Conservation (phyloP, 2,329 filamentous ascomycete species). For the Xenosphaeropsis pyriputrescens region DNA sequence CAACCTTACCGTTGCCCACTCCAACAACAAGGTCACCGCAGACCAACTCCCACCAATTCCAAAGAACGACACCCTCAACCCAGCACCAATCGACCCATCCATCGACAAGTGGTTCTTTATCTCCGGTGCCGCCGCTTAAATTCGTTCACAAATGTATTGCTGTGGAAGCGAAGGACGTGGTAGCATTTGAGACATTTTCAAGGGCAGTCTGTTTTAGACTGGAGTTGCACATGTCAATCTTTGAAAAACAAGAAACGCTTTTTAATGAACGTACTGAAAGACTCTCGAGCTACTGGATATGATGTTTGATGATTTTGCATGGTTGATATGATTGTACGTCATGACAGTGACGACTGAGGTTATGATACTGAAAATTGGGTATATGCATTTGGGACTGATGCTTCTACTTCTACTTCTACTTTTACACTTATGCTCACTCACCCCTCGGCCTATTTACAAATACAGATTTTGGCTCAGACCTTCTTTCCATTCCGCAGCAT, state of each 20-base stretch:
- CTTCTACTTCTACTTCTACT: no score
- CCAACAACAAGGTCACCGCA: slow-evolving; percentile 54
- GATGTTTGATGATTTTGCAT: no score
- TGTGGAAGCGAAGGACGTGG: neutral
- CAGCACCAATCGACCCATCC: slow-evolving; percentile 84
- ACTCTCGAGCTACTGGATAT: neutral
- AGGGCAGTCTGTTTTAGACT: neutral
- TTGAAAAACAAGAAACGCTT: neutral
- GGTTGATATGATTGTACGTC: no score
- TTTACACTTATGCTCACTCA: no score
- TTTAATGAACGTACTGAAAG: neutral
- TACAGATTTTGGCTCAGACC: slow-evolving; percentile 21
- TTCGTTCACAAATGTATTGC: neutral
- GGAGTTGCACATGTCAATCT: neutral
- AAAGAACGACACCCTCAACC: slow-evolving; percentile 60
- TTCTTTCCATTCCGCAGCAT: slow-evolving; percentile 47
- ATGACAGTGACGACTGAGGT: no score
- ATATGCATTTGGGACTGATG: no score
- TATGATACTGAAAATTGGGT: no score
- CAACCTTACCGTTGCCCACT: slow-evolving; percentile 67
- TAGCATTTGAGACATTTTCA: neutral
- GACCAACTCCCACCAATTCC: slow-evolving; percentile 66
- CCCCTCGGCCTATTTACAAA: no score
- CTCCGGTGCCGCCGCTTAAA: slow-evolving; percentile 8
- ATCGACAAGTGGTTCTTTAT: slow-evolving; percentile 99